Conservation (phyloP, 2,329 filamentous ascomycete genomes). For the Beauveria scarabaeidicola region DNA sequence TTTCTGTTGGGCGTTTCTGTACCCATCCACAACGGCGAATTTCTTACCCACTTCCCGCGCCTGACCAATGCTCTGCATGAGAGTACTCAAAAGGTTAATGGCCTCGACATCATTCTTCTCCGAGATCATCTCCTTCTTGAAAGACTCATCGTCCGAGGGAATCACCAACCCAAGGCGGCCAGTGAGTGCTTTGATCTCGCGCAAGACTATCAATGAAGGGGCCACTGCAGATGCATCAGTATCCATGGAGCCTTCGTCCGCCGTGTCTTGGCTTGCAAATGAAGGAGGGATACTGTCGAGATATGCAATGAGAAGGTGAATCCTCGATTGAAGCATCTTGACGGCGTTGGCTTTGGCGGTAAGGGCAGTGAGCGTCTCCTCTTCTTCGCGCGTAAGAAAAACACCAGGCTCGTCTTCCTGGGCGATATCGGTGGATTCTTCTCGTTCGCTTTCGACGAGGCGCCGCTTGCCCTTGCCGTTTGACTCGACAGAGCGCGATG, state of each 20-base stretch:
- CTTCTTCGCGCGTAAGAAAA: conserved; percentile 48
- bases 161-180: conserved; percentile 74
- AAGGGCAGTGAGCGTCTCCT: conserved; percentile 56
- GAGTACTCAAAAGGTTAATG: conserved; percentile 63
- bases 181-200: conserved; percentile 79
- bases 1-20: conserved; percentile 18
- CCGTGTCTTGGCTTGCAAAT: conserved; percentile 42
- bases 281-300: conserved; percentile 63
- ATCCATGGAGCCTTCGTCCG: conserved; percentile 23
- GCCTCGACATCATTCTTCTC: conserved; percentile 81
- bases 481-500: conserved; percentile 34
- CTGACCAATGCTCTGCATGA: conserved; percentile 64
- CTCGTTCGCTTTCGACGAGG: conserved; percentile 25
- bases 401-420: conserved; percentile 18
- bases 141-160: conserved; percentile 57
- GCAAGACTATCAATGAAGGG: conserved; percentile 65
- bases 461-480: conserved; percentile 46
- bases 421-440: conserved; percentile 20
- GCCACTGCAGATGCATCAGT: conserved; percentile 27
- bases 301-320: conserved; percentile 67
- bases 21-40: conserved; percentile 49
- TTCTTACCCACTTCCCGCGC: conserved; percentile 70
- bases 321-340: conserved; percentile 78
- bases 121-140: conserved; percentile 62
- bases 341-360: conserved; percentile 87